Percentiles rank a stretch among this genome's conserved stretches.
Conservation (phyloP, 1,284 basidiomycete genomes). For the Cryptococcus sp. region DNA sequence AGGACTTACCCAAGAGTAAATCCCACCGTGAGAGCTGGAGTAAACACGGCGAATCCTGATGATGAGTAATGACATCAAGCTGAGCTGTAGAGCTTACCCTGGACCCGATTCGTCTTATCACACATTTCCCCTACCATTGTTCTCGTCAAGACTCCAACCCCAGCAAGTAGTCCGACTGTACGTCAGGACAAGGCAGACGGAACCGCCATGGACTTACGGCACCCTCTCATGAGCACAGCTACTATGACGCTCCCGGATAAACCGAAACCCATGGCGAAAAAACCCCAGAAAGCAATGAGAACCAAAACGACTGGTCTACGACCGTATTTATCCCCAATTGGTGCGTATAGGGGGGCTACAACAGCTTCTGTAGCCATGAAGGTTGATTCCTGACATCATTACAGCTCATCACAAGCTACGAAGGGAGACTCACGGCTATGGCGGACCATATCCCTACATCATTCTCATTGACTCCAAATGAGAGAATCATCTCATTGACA, state of each 20-base stretch:
- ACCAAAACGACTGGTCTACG: conserved; percentile 32
- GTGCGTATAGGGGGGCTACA: conserved; percentile 34
- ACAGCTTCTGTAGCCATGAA: conserved; percentile 36
- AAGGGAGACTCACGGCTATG: conserved; percentile 24
- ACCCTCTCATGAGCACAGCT: conserved; percentile 21
- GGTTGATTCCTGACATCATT: conserved; percentile 27
- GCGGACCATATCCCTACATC: conserved; percentile 36
- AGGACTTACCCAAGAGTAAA: conserved; percentile 30
- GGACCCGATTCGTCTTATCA: conserved; percentile 33
- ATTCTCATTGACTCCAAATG: conserved; percentile 34
- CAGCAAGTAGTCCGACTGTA: conserved; percentile 33
- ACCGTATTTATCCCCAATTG: conserved; percentile 29
- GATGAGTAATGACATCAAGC: not conserved
- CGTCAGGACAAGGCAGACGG: not conserved
- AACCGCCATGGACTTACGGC: conserved; percentile 17
- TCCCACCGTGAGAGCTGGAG: conserved; percentile 31
- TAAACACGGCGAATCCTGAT: conserved; percentile 35
- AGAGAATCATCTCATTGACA: conserved; percentile 39
- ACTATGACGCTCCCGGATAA: conserved; percentile 17
- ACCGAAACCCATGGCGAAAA: conserved; percentile 19
- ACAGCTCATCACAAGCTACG: not conserved
- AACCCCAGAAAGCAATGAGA: conserved; percentile 15
- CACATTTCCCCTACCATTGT: conserved; percentile 41
- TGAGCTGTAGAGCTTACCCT: conserved; percentile 15
- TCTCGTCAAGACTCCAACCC: conserved; percentile 34